These are phyloP conservation scores for Isatis tinctoria DNA, from an alignment of 345 rosid species.

Conservation along the genomic window DNA sequence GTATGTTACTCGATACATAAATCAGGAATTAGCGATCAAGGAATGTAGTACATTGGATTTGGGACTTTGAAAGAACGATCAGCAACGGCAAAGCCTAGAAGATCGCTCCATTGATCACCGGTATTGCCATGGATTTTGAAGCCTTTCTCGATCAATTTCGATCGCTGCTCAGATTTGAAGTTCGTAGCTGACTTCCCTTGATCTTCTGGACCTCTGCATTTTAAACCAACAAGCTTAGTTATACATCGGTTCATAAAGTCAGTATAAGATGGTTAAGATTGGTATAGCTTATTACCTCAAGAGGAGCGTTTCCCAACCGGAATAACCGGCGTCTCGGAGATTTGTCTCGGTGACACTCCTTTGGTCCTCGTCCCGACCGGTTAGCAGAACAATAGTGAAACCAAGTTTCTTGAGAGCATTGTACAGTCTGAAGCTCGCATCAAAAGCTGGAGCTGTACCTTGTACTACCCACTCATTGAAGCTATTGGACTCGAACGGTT, in stretches of 20 bases:
- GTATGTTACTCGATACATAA: background rate
- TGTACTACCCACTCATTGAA: conserved; percentile 30
- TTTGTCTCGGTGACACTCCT: conserved; percentile 53
- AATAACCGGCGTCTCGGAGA: conserved; percentile 56
- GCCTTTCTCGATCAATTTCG: conserved; percentile 50
- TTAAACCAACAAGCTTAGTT: background rate
- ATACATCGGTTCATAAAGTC: background rate
- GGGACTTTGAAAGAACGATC: conserved; percentile 74
- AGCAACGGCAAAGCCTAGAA: conserved; percentile 61
- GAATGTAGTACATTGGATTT: conserved; percentile 67
- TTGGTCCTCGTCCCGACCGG: conserved; percentile 66
- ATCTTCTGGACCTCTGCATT: conserved; percentile 46
- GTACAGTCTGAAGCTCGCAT: conserved; percentile 60
- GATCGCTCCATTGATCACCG: conserved; percentile 95
- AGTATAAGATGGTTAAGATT: background rate
- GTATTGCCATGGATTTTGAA: conserved; percentile 63
- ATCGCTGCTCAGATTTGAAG: conserved; percentile 68
- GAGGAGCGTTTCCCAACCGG: conserved; percentile 62
- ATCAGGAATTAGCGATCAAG: conserved; percentile 18
- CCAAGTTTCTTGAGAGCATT: conserved; percentile 57
- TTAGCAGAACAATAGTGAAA: conserved; percentile 56
- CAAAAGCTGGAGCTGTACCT: conserved; percentile 29
- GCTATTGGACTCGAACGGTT: conserved; percentile 38
- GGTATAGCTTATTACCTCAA: conserved; percentile 50
- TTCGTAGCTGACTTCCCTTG: conserved; percentile 48